Conservation (phyloP, 202 grass and related monocot species). For the Elaeis oleifera region DNA sequence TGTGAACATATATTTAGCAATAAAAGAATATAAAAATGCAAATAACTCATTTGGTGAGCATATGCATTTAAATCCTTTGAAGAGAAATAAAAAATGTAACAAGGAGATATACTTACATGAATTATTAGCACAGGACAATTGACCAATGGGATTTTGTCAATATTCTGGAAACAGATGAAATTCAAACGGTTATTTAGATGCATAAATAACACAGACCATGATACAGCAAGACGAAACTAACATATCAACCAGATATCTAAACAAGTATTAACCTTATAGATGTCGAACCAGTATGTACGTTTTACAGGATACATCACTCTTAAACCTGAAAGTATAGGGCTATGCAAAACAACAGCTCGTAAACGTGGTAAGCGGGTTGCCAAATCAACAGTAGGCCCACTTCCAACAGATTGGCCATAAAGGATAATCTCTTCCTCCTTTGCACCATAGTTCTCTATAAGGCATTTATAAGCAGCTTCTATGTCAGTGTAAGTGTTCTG, state of each 20-base stretch:
- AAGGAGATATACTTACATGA: conserved; percentile 7
- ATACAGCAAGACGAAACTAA: too few relatives aligned
- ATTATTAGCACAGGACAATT: conserved; percentile 17
- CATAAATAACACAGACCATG: too few relatives aligned
- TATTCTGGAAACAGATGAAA: conserved; percentile 9
- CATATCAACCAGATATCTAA: background rate
- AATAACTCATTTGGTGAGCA: too few relatives aligned
- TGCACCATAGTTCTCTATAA: conserved; percentile 10
- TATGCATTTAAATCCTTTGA: too few relatives aligned
- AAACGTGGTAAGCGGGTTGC: conserved; percentile 6
- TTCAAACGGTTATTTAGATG: background rate
- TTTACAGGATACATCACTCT: conserved; percentile 21
- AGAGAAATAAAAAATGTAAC: background rate
- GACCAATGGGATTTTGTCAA: conserved; percentile 15
- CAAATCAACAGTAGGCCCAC: conserved; percentile 14
- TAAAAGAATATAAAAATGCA: too few relatives aligned
- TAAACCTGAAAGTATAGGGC: conserved; percentile 15
- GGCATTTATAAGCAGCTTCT: conserved; percentile 19
- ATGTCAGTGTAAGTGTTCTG: conserved; percentile 15
- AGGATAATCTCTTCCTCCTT: conserved; percentile 19
- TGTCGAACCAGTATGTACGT: conserved; percentile 20
- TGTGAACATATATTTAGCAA: too few relatives aligned
- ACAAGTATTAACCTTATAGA: conserved; percentile 8
- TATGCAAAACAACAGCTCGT: conserved; percentile 18
- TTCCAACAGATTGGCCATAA: conserved; percentile 21